Conservation (phyloP, 23 red algal species). For the Agarophyton chilense region DNA sequence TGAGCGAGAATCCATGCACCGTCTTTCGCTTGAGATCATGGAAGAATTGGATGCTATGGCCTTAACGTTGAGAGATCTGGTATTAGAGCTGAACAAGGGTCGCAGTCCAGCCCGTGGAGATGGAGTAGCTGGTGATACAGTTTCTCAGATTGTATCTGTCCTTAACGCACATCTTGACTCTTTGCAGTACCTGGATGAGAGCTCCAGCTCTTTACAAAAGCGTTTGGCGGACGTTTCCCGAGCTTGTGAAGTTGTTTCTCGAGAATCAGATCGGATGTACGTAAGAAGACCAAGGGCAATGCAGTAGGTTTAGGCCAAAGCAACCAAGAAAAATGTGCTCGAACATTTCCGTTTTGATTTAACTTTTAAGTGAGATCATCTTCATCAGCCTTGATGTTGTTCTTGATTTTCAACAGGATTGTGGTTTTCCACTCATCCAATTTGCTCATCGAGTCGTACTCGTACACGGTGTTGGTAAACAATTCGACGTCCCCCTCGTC, state of each 20-base stretch:
- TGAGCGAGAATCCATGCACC: constrained; percentile 74
- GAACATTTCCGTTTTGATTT: neutral
- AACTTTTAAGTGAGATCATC: constrained; percentile 77
- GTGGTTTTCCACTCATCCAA: constrained; percentile 95
- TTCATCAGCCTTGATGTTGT: constrained; percentile 77
- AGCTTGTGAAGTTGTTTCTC: constrained; percentile 44
- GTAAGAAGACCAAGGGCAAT: neutral
- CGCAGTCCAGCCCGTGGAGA: constrained; percentile 10
- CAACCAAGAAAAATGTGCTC: neutral
- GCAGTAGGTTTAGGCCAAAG: neutral
- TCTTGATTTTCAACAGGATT: constrained; percentile 91
- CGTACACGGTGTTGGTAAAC: constrained; percentile 78
- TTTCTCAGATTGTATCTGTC: constrained; percentile 83
- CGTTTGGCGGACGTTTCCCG: constrained; percentile 56
- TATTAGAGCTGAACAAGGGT: constrained; percentile 74
- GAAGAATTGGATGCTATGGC: constrained; percentile 80
- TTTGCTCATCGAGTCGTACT: constrained; percentile 88
- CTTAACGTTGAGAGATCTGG: constrained; percentile 67
- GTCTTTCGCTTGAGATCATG: constrained; percentile 65
- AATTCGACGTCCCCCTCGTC: constrained; percentile 83
- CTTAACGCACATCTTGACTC: constrained; percentile 86
- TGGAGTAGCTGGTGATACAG: constrained; percentile 52
- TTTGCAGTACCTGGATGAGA: constrained; percentile 89
- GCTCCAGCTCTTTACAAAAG: constrained; percentile 55
- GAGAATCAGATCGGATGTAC: constrained; percentile 64